These are phyloP conservation scores for Aspergillus pseudoterreus DNA, from an alignment of 2,329 filamentous ascomycete genomes.

Conservation along the genomic window DNA sequence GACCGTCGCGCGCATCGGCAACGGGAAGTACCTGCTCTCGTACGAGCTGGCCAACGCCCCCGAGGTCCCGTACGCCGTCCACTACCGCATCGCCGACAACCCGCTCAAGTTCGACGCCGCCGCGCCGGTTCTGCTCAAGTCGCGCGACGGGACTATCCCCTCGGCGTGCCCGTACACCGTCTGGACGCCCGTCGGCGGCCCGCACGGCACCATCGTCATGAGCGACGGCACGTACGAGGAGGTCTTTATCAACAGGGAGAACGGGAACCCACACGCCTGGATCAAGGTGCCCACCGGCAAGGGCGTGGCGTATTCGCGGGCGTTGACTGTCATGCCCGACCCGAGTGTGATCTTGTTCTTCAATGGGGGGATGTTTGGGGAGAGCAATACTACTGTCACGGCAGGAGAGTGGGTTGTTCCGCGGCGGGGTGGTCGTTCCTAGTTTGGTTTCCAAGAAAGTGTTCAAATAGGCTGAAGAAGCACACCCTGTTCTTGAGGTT, in stretches of 20 bases:
- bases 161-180: constrained; percentile 7
- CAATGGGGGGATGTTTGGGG: not conserved
- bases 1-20: constrained; percentile 53
- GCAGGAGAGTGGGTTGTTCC: not conserved
- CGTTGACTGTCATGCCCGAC: constrained; percentile 4
- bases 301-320: constrained; percentile 3
- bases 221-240: constrained; percentile 1
- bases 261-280: not conserved
- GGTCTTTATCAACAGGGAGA: constrained; percentile 11
- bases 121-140: constrained; percentile 27
- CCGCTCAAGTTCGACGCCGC: constrained; percentile 38
- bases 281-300: not conserved
- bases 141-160: constrained; percentile 4
- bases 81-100: constrained; percentile 43
- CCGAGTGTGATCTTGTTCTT: not conserved
- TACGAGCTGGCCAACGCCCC: constrained; percentile 45
- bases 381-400: not conserved
- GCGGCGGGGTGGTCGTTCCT: not conserved
- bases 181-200: constrained; percentile 6
- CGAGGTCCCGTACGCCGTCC: constrained; percentile 40
- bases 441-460: not conserved
- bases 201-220: constrained; percentile 5
- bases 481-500: not conserved
- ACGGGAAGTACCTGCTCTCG: constrained; percentile 54
- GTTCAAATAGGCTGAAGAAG: not conserved